Evolutionary conservation across 2,329 filamentous ascomycete genomes (phyloP).

Genomic region (Paecilomyces formosus): DNA sequence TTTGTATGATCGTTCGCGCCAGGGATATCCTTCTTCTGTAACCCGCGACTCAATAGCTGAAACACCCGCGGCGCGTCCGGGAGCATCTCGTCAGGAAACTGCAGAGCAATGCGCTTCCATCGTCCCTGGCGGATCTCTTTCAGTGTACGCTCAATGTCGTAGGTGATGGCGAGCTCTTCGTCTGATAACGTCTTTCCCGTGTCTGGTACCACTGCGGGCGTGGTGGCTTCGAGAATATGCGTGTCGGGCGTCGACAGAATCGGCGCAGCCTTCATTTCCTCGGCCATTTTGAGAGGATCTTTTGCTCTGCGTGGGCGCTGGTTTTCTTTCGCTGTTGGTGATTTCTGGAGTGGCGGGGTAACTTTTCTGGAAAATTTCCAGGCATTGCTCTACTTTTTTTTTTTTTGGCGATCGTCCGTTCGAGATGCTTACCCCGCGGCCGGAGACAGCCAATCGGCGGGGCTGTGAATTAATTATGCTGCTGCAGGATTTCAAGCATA

Average conservation of each 20-base stretch:
- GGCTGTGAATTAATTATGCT: neutral
- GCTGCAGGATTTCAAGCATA: no score
- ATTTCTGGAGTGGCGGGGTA: neutral
- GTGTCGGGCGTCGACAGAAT: constrained; percentile 57
- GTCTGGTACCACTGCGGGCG: constrained; percentile 30
- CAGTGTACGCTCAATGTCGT: constrained; percentile 78
- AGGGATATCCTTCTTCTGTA: constrained; percentile 27
- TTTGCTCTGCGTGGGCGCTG: neutral
- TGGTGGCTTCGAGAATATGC: constrained; percentile 51
- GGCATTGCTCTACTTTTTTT: neutral
- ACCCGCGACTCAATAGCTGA: constrained; percentile 51
- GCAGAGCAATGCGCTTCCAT: constrained; percentile 76
- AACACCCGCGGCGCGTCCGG: constrained; percentile 76
- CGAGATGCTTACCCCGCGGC: neutral
- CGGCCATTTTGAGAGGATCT: constrained; percentile 14
- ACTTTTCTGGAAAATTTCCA: neutral
- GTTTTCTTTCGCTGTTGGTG: neutral
- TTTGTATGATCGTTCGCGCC: constrained; percentile 7
- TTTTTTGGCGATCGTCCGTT: neutral
- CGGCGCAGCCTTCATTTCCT: constrained; percentile 41
- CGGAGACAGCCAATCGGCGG: neutral
- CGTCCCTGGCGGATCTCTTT: constrained; percentile 62
- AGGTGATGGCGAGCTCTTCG: constrained; percentile 66
- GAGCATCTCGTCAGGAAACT: constrained; percentile 93
- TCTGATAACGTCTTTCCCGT: constrained; percentile 42